These are phyloP conservation scores for Acephala macrosclerotiorum DNA, from an alignment of 2,329 filamentous ascomycete species.

Conservation along the genomic window DNA sequence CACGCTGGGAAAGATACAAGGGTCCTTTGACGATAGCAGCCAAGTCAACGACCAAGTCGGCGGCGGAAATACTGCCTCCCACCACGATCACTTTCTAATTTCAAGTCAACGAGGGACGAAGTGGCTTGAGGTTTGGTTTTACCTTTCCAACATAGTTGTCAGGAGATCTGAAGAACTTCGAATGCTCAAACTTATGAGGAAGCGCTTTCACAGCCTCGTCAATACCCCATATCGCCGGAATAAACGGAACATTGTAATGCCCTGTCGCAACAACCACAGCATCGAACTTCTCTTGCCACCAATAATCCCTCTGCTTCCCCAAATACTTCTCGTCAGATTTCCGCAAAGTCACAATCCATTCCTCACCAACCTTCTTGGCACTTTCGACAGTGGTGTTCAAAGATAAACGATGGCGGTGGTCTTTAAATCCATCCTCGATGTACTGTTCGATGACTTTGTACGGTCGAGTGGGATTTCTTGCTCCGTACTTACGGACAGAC, in stretches of 20 bases:
- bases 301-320: slow-evolving; percentile 55
- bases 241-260: slow-evolving; percentile 68
- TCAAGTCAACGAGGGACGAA: not conserved
- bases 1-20: slow-evolving; percentile 58
- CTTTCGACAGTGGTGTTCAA: slow-evolving; percentile 67
- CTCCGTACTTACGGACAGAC: slow-evolving; percentile 56
- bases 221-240: slow-evolving; percentile 66
- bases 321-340: slow-evolving; percentile 37
- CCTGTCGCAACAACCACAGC: slow-evolving; percentile 71
- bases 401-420: slow-evolving; percentile 57
- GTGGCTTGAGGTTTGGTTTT: not conserved
- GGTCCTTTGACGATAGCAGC: slow-evolving; percentile 53
- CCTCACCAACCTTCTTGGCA: slow-evolving; percentile 53
- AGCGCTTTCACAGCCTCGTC: slow-evolving; percentile 59
- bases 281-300: slow-evolving; percentile 70
- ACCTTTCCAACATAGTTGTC: slow-evolving; percentile 58
- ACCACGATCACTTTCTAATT: slow-evolving; percentile 57
- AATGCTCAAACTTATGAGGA: slow-evolving; percentile 64
- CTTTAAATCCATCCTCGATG: slow-evolving; percentile 57
- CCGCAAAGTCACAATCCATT: slow-evolving; percentile 61
- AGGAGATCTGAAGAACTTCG: slow-evolving; percentile 74
- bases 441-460: slow-evolving; percentile 62
- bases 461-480: slow-evolving; percentile 65
- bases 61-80: slow-evolving; percentile 67
- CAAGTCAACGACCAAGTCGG: slow-evolving; percentile 65